Base-by-base conservation (phyloP, 805 yeast species). In the Debaryomyces hansenii region DNA sequence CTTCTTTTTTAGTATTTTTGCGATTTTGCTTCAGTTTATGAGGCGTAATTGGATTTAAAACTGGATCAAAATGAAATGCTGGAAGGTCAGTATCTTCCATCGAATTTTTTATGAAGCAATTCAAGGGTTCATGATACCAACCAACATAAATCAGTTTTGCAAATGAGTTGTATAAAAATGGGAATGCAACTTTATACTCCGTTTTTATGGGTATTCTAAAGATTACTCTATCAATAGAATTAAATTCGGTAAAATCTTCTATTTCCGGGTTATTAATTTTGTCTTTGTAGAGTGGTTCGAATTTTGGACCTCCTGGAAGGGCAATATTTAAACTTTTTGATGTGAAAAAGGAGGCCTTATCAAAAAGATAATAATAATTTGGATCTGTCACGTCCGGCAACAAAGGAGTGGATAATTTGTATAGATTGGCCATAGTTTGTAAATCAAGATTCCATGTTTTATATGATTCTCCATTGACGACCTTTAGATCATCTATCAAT, bases 231-330 rank as follows among this genome's bases (percentile, higher is more conserved):
- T 91, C 97, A 34, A 92, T 78, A 7, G 96, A 80, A 57, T 91
- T 91, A 68, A 94, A 91, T 63, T 92, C 98, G 45, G 87, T 89
- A 64, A 78, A 87, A 60, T 91, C 97, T 49, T 86, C 92, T 21
- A 64, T 62, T 39, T 82, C 87, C 20, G 79, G 80, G 21, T 77
- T 75, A 54, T 83, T 83, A 33, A 74, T 70, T 41, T 61, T 62
- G 43, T 85, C 87, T 49, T 84, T 82, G 66, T 75, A 82, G 12
- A 91, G 66, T 0, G 96, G 96, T 67, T 91, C 98, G 65, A 90
- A 94, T 60, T 86, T 88, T 10, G 99, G 98, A 0, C 99, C 99
- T 10, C 96, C 96, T 0, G 97, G 97, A 29, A 94, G 74, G 1
- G 96, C 85, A 38, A 84, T 77, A 58, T 91, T 90, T 42, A 94